Base-by-base conservation (phyloP, 1,284 basidiomycete genomes). In the Apiotrichum brassicae region DNA sequence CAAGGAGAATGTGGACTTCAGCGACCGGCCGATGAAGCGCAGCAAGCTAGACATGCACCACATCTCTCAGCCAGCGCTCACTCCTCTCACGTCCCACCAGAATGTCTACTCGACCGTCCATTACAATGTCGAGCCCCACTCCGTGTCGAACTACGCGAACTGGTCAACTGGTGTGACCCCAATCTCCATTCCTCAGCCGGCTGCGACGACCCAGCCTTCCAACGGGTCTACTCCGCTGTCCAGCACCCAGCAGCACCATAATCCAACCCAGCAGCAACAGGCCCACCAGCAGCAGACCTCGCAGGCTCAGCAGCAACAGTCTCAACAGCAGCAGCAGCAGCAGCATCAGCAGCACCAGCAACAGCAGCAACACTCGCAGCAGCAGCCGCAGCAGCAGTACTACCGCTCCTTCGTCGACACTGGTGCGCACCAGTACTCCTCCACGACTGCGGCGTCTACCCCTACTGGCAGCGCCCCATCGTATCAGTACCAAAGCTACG, bases 1-100 rank as follows among this genome's bases (percentile, higher is more conserved):
- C 54, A 56, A 56, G 54, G 54, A 56, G 51, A 56, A 56, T 35
- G 22, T 53, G 25, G 50, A 49, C 50, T 49, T 36, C 34, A 50
- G 43, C 40, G 36, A 41, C 30, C 51, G 51, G 20, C 34, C 44
- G 20, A 38, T 50, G 33, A 56, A 56, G 51, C 51, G 54, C 25
- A 51, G 46, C 42, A 56, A 56, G 51, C 45, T 43, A 32, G 53
- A 47, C 37, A 8, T 54, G 14, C 45, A 46, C 45, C 35, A 38
- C 35, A n/a, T n/a, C n/a, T n/a, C n/a, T n/a, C 45, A 51, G 36
- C 45, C 43, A 23, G 48, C 45, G 13, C 28, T 51, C 30, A 45
- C 54, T 4, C 54, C 54, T n/a, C 39, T 56, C 16, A 18, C 45
- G 5, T 46, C 54, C 8, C 54, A 56, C 46, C 48, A 49, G 37